phyloP scores from a whole-genome alignment of 805 yeast species.

The Saccharomyces kudriavzevii region DNA sequence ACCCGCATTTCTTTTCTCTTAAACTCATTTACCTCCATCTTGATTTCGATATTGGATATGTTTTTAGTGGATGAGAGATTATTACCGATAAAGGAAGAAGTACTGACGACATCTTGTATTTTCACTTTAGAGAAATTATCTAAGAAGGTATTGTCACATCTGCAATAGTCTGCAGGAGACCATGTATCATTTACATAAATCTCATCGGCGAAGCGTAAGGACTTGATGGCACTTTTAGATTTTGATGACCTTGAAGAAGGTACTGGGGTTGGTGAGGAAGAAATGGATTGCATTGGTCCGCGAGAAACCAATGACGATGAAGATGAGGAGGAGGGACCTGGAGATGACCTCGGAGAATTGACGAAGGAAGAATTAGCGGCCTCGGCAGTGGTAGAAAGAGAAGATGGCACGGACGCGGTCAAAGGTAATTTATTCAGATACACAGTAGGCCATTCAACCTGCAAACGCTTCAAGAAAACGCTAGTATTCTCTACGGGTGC shows the following conservation, averaged over 20 bases:
- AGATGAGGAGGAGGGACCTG: neutral
- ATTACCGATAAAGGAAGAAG: conserved; percentile 3
- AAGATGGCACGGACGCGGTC: neutral
- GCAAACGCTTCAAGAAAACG: neutral
- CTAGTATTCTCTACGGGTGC: neutral
- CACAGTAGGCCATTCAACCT: neutral
- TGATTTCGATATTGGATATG: conserved; percentile 31
- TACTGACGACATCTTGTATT: conserved; percentile 9
- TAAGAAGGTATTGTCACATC: conserved; percentile 23
- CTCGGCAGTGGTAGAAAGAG: neutral
- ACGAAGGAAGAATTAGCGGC: neutral
- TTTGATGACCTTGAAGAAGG: neutral
- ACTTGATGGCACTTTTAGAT: conserved; percentile 4
- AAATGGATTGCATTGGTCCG: neutral
- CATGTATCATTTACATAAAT: conserved; percentile 25
- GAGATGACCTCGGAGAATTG: neutral
- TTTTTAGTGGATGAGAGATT: neutral
- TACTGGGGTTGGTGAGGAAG: neutral
- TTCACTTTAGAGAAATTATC: conserved; percentile 1
- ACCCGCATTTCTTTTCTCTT: conserved; percentile 62
- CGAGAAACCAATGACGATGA: neutral
- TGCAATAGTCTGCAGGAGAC: conserved; percentile 23
- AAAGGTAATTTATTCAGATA: neutral
- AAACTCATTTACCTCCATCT: conserved; percentile 55
- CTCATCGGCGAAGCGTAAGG: conserved; percentile 20